Base-by-base conservation (phyloP, 2,329 filamentous ascomycete genomes). In the Apiospora arundinis region DNA sequence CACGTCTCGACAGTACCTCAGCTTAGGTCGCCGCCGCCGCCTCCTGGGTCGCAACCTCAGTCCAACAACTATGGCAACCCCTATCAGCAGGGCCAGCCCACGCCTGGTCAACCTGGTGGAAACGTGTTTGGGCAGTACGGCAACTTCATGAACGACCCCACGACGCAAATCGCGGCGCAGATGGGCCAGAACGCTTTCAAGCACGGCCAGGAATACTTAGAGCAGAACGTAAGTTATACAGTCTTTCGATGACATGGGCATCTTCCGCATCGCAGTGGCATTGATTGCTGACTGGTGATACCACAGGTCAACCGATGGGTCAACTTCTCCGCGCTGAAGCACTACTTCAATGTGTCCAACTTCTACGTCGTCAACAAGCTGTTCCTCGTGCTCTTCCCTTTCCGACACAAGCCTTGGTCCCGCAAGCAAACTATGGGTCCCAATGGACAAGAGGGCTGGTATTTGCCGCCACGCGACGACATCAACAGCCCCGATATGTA, bases 271-370 rank as follows among this genome's bases (percentile, higher is more conserved):
- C 18, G 8, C 28, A 49, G 11, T 7, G 37, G 37, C 28, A 21
- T 40, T 37, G 32, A n/a, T 32, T 63, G 52, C 37, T 25, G 65
- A 70, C 70, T 73, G 16, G 74, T 46, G 1, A 28, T 32, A 8
- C 6, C 32, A 21, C 73, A 88, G 87, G 83, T 89, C 75, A 88
- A 88, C 75, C 87, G 88, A 82, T 98, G 95, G 84, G 92, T 99
- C 83, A 97, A 95, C 79, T 93, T 98, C 77, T 92, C 93, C 18
- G 94, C 94, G 23, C 88, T 99, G 63, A 99, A 99, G 83, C 96
- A 98, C 84, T 99, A 98, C 88, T 99, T 99, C 86, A 98, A 98
- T 84, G 96, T 99, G 74, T 97, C 95, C 76, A 99, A 99, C 87
- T 93, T 90, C 72, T 99, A 99, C 83, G 96, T 99, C 80, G 87